phyloP scores from a whole-genome alignment of 345 rosid species.

The Psidium friedrichsthalianum region DNA sequence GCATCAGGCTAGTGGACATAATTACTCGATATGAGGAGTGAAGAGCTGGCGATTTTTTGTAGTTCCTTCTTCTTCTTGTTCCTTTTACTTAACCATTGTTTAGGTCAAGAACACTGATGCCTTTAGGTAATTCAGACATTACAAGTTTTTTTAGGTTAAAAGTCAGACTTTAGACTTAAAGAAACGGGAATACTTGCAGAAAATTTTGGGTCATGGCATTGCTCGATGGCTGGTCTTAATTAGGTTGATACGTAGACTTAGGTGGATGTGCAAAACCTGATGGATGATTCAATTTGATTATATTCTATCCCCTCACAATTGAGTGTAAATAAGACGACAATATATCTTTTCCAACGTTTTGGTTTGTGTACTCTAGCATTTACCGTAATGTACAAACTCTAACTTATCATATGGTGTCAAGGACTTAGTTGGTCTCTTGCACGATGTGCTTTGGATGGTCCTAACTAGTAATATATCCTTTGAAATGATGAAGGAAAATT shows the following conservation, averaged over 20 bases:
- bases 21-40: neutral
- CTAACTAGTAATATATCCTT: too few species aligned
- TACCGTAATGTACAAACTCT: too few species aligned
- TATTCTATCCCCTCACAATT: neutral
- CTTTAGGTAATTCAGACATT: neutral
- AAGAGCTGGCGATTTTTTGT: neutral
- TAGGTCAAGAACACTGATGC: neutral
- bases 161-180: neutral
- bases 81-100: neutral
- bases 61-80: neutral
- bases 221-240: neutral
- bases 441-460: too few species aligned
- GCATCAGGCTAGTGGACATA: neutral
- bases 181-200: neutral
- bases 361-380: too few species aligned
- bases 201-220: neutral
- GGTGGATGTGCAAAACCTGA: neutral
- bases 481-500: too few species aligned
- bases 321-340: too few species aligned
- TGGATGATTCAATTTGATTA: neutral
- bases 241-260: neutral
- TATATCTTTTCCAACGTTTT: too few species aligned
- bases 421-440: too few species aligned
- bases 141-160: neutral
- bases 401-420: too few species aligned